These are phyloP conservation scores for Pythium sukuiense DNA, from an alignment of 352 stramenopile genomes.

Conservation along the genomic window DNA sequence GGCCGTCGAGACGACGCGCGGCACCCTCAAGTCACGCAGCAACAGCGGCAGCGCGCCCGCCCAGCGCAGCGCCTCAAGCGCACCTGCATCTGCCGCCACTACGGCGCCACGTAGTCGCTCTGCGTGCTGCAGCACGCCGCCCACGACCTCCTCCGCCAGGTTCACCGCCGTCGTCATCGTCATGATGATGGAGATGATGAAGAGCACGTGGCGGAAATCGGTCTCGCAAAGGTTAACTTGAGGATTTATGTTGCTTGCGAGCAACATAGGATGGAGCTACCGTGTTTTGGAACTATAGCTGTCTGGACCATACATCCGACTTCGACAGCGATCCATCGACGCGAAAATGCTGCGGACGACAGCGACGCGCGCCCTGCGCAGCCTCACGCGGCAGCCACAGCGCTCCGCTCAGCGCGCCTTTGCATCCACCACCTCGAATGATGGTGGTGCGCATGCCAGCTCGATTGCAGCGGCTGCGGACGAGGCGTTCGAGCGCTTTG, in stretches of 20 bases:
- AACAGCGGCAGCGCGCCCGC: constrained; percentile 61
- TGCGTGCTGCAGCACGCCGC: constrained; percentile 49
- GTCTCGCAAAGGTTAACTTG: constrained; percentile 16
- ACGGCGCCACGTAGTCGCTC: constrained; percentile 54
- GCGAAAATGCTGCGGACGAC: constrained; percentile 11
- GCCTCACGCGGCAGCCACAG: constrained; percentile 6
- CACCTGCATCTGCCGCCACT: constrained; percentile 50
- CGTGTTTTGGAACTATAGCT: background rate
- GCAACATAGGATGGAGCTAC: constrained; percentile 1
- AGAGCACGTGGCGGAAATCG: constrained; percentile 2
- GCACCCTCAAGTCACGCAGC: constrained; percentile 56
- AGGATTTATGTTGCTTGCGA: background rate
- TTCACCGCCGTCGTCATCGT: constrained; percentile 33
- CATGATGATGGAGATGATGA: background rate
- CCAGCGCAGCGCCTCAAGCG: constrained; percentile 70
- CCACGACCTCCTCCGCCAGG: constrained; percentile 59
- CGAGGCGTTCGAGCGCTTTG: constrained; percentile 63
- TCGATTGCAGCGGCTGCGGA: constrained; percentile 16
- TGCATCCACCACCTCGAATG: background rate
- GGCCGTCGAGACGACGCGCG: constrained; percentile 46
- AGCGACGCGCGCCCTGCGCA: constrained; percentile 9
- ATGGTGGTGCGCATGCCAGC: background rate
- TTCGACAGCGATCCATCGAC: constrained; percentile 2
- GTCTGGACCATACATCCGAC: background rate
- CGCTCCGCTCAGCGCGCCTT: background rate